A percentile compares a stretch with the other conserved stretches of the same genome.
Evolutionary conservation across 306 rosid genomes (phyloP).

Genomic region (Quercus berberidifolia): DNA sequence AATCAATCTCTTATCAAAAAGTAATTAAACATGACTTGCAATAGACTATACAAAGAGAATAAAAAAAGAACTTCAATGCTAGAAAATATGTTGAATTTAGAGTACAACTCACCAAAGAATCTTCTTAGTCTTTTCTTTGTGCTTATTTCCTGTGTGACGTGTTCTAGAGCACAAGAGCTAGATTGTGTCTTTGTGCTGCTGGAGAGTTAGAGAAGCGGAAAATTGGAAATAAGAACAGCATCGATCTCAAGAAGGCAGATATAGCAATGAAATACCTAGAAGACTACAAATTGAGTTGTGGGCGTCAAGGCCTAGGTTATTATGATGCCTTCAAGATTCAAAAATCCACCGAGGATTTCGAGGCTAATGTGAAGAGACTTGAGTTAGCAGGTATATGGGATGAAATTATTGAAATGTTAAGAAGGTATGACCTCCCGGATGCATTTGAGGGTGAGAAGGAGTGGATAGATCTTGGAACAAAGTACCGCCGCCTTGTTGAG

Average conservation of each 20-base stretch:
- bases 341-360: conserved; percentile 40
- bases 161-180: conserved; percentile 60
- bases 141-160: background rate
- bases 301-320: conserved; percentile 18
- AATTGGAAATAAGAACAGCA: conserved; percentile 19
- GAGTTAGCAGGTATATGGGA: conserved; percentile 73
- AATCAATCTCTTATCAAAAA: background rate
- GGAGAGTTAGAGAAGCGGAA: conserved; percentile 54
- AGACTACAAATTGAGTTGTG: background rate
- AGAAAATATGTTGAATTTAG: background rate
- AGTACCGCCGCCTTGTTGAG: conserved; percentile 58
- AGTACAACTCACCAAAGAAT: background rate
- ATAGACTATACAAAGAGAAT: no score
- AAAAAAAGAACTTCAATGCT: background rate
- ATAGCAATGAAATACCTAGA: conserved; percentile 1
- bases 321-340: conserved; percentile 77
- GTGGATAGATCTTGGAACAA: conserved; percentile 54
- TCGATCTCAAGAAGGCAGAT: conserved; percentile 5
- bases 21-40: no score
- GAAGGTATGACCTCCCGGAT: conserved; percentile 65
- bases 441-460: conserved; percentile 47
- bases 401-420: conserved; percentile 65
- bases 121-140: background rate
- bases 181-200: conserved; percentile 69
- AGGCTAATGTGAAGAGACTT: conserved; percentile 68